Evolutionary conservation across 176 grass and related monocot species (phyloP).

Genomic region (Aegilops longissima): DNA sequence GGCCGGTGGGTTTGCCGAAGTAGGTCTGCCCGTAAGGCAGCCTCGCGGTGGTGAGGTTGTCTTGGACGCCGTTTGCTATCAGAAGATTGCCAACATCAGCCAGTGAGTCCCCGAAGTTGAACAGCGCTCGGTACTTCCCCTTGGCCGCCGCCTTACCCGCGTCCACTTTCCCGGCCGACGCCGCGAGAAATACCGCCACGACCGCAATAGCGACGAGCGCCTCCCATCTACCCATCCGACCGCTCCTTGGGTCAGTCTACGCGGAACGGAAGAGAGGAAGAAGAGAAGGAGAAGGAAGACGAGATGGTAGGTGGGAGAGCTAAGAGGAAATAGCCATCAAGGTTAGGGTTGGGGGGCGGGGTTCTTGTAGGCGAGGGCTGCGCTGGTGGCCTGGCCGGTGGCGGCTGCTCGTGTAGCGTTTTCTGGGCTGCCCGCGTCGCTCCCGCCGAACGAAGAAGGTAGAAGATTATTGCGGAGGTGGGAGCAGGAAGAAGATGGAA

Average conservation of each 20-base stretch:
- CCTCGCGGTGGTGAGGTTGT: slow-evolving; percentile 58
- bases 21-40: slow-evolving; percentile 81
- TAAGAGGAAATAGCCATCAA: background rate
- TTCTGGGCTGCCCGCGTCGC: background rate
- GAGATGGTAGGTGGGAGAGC: no score
- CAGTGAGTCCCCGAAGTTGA: slow-evolving; percentile 89
- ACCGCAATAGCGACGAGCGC: background rate
- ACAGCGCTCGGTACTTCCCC: slow-evolving; percentile 63
- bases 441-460: background rate
- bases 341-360: background rate
- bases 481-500: background rate
- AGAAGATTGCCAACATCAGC: slow-evolving; percentile 86
- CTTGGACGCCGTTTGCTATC: slow-evolving; percentile 43
- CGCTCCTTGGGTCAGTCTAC: background rate
- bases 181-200: background rate
- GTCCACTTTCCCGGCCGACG: background rate
- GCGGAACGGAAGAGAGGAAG: background rate
- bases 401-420: slow-evolving; percentile 11
- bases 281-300: background rate
- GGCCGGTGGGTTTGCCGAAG: slow-evolving; percentile 62
- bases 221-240: background rate
- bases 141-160: slow-evolving; percentile 20
- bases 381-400: background rate
- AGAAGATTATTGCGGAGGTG: slow-evolving; percentile 4
- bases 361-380: slow-evolving; percentile 40